A percentile compares a stretch with the other conserved stretches of the same genome.
These are phyloP conservation scores for Malus domestica DNA, from an alignment of 306 rosid species.

Conservation along the genomic window DNA sequence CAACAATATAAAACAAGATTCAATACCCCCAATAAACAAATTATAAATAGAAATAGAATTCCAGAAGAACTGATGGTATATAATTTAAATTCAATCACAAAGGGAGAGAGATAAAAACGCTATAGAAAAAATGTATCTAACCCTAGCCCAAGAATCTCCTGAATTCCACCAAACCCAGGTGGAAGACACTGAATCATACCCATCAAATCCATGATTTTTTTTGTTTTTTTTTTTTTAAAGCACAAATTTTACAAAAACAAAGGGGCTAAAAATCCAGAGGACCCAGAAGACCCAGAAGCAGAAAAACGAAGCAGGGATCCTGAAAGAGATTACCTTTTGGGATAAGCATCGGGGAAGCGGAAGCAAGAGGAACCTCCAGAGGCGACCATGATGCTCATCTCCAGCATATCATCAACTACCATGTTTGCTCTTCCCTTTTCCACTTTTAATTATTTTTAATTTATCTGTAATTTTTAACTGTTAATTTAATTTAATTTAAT, in stretches of 20 bases:
- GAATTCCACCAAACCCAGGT: slow-evolving; percentile 50
- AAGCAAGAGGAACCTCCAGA: slow-evolving; percentile 52
- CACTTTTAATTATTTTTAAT: not conserved
- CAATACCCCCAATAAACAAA: not conserved
- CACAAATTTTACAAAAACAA: not conserved
- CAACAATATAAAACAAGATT: slow-evolving; percentile 15
- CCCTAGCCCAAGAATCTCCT: slow-evolving; percentile 41
- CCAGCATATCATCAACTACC: slow-evolving; percentile 68
- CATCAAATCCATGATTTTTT: slow-evolving; percentile 45
- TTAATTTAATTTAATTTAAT: not conserved
- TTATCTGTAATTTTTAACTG: not conserved
- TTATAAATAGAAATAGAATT: slow-evolving; percentile 6
- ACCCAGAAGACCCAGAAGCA: slow-evolving; percentile 10
- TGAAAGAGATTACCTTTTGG: slow-evolving; percentile 63
- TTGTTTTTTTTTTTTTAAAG: not conserved
- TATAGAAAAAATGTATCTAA: slow-evolving; percentile 35
- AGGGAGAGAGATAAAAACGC: slow-evolving; percentile 39
- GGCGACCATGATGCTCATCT: slow-evolving; percentile 45
- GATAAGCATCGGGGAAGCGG: slow-evolving; percentile 66
- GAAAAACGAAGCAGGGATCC: slow-evolving; percentile 29
- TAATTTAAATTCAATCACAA: slow-evolving; percentile 15
- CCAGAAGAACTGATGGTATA: not conserved
- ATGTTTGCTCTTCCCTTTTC: slow-evolving; percentile 14
- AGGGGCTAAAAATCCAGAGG: slow-evolving; percentile 4
- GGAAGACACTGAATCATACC: slow-evolving; percentile 53